Base-by-base conservation (phyloP, 257 asterid genomes). In the Solanum tacnaense region DNA sequence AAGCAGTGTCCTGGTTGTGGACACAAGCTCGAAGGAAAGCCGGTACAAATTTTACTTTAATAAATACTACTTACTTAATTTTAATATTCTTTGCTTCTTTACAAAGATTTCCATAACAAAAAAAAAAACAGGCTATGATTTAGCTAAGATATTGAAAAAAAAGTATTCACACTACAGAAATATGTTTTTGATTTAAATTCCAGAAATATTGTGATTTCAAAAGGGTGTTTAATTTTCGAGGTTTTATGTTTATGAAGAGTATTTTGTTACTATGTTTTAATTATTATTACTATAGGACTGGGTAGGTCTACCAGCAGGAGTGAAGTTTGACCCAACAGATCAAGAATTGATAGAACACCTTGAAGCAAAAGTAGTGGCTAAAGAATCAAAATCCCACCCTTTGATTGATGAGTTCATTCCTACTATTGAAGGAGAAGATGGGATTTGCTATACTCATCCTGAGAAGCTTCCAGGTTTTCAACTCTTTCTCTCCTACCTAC, bases 271-370 rank as follows among this genome's bases (percentile, higher is more conserved):
- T 39, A 13, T 20, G 23, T 38, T 18, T 75, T 56, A 56, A 56
- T 56, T 56, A 56, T 56, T 2, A 56, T 10, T 56, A 56, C 65
- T 15, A 91, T 89, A 96, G 99, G 98, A 96, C 86, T 95, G 99
- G 99, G 98, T 96, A 68, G 98, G 99, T 25, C 89, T 97, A 86
- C 99, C 99, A 72, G 99, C 99, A 65, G 99, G 99, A 39, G 99
- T 97, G 88, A 97, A 97, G 86, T 97, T 97, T 84, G 99, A 97
- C 84, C 99, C 99, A 87, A 97, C 99, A 36, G 99, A 97, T 88
- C 99, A 97, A 86, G 99, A 97, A 91, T 90, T 97, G 91, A 97
- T 96, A 56, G 99, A 97, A 32, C 99, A 97, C 91, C 98, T 97
- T 4, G 99, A 97, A 89, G 99, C 99, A 0, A 94, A 97, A 87